Evolutionary conservation across 2,329 filamentous ascomycete species (phyloP), one percentile per base, ranked within the genome.

Genomic region (Stagonosporopsis tanaceti): DNA sequence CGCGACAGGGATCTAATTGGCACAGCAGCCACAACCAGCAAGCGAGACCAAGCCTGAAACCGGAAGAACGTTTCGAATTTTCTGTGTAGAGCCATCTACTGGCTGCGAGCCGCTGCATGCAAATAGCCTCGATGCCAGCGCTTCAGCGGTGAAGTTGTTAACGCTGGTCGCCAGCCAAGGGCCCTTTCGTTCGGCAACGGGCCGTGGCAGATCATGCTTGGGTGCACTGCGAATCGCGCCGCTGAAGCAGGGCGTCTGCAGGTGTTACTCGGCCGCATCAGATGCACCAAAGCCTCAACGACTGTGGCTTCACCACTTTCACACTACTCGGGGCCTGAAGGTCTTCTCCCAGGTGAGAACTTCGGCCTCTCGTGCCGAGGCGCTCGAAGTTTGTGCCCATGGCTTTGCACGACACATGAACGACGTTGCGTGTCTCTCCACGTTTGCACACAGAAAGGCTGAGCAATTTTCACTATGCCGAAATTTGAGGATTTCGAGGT

Each of bases 21-120:
- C 47, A 28, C 47, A 47, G 65, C 47, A 64, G 69, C 71, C 65
- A 70, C 70, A 70, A 40, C 66, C 71, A 60, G 47, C 44, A 47
- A 53, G 47, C 54, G 44, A 52, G 54, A 53, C 48, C 54, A 52
- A 15, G 54, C 48, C 34, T 57, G 54, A 57, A 57, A 57, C 54
- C 50, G 39, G 47, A 53, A 48, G 22, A 39, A 20, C 20, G 54
- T 57, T 57, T 57, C 54, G 54, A 42, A 48, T 45, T 35, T 22
- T 45, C 50, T 45, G 46, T 39, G 22, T 41, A 28, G 48, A 52
- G 53, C 45, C 69, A 65, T 60, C 55, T 52, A 57, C 51, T 62
- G 60, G 61, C 58, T 53, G 58, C 68, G 61, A 68, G 46, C 73
- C 64, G 71, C 64, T 55, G 52, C 17, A 45, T 39, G 39, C 40